Base-by-base conservation (phyloP, 2,329 filamentous ascomycete genomes). In the Ramularia collo-cygni region DNA sequence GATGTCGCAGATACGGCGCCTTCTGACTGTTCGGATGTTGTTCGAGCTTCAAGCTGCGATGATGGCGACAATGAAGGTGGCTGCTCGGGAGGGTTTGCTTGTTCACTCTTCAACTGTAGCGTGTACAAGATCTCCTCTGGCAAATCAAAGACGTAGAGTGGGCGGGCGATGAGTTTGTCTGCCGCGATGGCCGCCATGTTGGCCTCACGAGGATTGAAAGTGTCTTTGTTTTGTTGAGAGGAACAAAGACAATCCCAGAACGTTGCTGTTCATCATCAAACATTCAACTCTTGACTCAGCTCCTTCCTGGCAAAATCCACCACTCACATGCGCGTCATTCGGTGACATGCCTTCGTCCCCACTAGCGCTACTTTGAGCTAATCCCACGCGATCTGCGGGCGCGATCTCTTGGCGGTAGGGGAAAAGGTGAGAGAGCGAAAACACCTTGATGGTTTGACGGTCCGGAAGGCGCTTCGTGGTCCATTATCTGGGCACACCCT, bases 91-190 rank as follows among this genome's bases (percentile, higher is more conserved):
- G 34, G 37, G 2, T 42, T 35, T 46, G 37, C 66, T 12, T 69
- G 62, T 41, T 71, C 68, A 33, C 65, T 63, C 58, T 79, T 81
- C 45, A 75, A 70, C 8, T 75, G 71, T 50, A 94, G 70, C 3
- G 78, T 83, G 37, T 72, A 68, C 26, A 93, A 70, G 33, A 94
- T 74, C 59, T 88, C 77, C 44, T 74, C 69, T 1, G 87, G 86
- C 16, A 95, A 75, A 61, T 93, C 83, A 63, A 89, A 95, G 42
- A 90, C 66, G 56, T 75, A 75, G 17, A 75, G 56, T 24, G 71
- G 70, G 28, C 66, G 66, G 53, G 67, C 69, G 21, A 74, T 44
- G 6, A 72, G 52, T 30, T 57, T 55, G 30, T 63, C 54, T 10
- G 34, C 40, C 2, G 40, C 41, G 38, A 26, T 53, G 46, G 57